Percentiles rank a stretch among this genome's conserved stretches.
These are phyloP conservation scores for Leucosporidium scottii DNA, from an alignment of 768 basidiomycete genomes.

Conservation along the genomic window DNA sequence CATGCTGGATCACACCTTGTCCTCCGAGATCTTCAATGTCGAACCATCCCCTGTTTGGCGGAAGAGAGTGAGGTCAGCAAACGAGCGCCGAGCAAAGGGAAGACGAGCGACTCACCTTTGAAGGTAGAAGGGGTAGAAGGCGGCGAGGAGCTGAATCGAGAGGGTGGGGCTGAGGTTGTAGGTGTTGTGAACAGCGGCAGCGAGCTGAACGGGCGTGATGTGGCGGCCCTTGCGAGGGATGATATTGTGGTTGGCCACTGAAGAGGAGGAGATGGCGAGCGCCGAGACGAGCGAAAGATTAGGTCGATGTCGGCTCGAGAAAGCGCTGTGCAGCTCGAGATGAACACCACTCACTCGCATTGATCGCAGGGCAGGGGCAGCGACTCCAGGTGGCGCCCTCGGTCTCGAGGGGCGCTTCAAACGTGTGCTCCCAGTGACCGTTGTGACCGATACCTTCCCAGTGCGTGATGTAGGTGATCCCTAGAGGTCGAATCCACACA, in stretches of 20 bases:
- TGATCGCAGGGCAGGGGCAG: slow-evolving; percentile 26
- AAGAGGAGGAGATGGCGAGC: no score
- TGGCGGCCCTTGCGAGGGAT: slow-evolving; percentile 21
- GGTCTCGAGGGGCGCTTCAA: no score
- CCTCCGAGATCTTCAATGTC: slow-evolving; percentile 14
- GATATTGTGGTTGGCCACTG: slow-evolving; percentile 25
- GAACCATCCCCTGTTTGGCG: slow-evolving; percentile 2
- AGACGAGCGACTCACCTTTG: no score
- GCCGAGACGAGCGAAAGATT: no score
- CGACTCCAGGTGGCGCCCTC: no score
- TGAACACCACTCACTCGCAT: slow-evolving; percentile 3
- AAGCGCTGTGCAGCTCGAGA: no score
- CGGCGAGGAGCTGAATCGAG: slow-evolving; percentile 16
- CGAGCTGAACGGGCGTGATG: slow-evolving; percentile 26
- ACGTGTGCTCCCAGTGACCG: no score
- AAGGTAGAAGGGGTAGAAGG: slow-evolving; percentile 11
- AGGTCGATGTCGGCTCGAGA: no score
- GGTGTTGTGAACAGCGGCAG: slow-evolving; percentile 21
- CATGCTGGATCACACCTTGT: slow-evolving; percentile 21
- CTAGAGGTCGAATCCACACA: no score
- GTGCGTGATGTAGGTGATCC: no score
- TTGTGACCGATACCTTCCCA: no score
- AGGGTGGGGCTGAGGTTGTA: slow-evolving; percentile 27
- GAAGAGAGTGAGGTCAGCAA: not conserved
- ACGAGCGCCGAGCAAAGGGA: not conserved